Percentiles rank a stretch among this genome's conserved stretches.
phyloP scores from a whole-genome alignment of 2,329 filamentous ascomycete species.

The Colletotrichum coccodes region DNA sequence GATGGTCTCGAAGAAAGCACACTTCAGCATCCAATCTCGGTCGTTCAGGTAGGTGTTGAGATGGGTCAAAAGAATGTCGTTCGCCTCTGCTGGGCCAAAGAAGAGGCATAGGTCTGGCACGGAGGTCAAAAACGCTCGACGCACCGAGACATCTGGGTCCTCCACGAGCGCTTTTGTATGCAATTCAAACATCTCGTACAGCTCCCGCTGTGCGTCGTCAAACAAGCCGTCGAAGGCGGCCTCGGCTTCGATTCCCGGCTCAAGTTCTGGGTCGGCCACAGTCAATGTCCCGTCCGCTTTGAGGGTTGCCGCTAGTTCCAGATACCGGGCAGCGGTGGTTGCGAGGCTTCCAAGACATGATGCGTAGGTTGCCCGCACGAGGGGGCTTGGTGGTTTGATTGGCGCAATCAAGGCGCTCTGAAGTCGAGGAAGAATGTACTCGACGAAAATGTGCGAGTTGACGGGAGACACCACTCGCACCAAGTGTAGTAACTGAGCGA shows the following conservation, averaged over 20 bases:
- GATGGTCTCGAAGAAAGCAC: constrained; percentile 94
- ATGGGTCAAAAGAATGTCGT: constrained; percentile 95
- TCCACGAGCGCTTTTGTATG: constrained; percentile 93
- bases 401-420: constrained; percentile 61
- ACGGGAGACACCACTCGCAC: constrained; percentile 88
- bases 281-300: constrained; percentile 85
- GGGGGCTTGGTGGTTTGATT: constrained; percentile 65
- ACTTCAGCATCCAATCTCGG: constrained; percentile 95
- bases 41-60: constrained; percentile 98
- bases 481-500: constrained; percentile 88
- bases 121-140: constrained; percentile 89
- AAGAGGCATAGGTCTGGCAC: constrained; percentile 94
- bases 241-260: constrained; percentile 74
- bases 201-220: constrained; percentile 84
- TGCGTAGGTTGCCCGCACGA: constrained; percentile 91
- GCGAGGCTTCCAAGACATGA: constrained; percentile 91
- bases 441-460: constrained; percentile 75
- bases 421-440: constrained; percentile 74
- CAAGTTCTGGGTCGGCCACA: constrained; percentile 80
- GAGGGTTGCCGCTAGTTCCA: constrained; percentile 91
- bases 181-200: constrained; percentile 84
- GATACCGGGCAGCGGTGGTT: constrained; percentile 83
- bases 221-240: constrained; percentile 85
- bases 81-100: constrained; percentile 90
- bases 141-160: constrained; percentile 85